These are phyloP conservation scores for Plasmodium ovale DNA, from an alignment of 169 alveolate genomes.

Conservation along the genomic window DNA sequence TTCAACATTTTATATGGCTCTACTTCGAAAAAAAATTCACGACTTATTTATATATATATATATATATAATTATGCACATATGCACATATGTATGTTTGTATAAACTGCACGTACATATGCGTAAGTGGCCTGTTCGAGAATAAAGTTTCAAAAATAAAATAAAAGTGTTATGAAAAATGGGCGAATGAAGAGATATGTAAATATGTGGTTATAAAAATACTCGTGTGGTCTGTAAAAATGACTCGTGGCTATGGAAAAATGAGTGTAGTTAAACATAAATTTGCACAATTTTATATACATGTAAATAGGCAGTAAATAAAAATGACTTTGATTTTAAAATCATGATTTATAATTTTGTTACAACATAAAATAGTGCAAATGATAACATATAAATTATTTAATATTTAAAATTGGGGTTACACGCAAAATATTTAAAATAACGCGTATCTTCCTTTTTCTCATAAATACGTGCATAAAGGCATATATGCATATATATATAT, in stretches of 20 bases:
- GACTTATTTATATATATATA: slow-evolving; percentile 1
- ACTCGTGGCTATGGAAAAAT: too few species aligned
- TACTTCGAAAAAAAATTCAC: neutral
- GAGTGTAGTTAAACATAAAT: too few species aligned
- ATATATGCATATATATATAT: slow-evolving; percentile 5
- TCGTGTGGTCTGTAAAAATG: too few species aligned
- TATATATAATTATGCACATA: neutral
- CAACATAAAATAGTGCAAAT: neutral
- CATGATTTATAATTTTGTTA: neutral
- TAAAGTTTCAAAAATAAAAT: neutral
- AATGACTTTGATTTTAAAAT: neutral
- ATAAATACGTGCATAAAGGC: neutral
- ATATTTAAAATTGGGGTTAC: neutral
- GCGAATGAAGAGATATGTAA: too few species aligned
- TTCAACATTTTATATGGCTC: neutral
- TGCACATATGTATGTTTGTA: neutral
- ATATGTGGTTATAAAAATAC: too few species aligned
- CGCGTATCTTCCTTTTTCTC: neutral
- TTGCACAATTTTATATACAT: too few species aligned
- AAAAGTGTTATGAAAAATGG: neutral
- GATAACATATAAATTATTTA: neutral
- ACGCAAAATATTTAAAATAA: neutral
- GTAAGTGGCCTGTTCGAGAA: neutral
- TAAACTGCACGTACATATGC: neutral
- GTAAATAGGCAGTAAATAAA: neutral